Conservation (phyloP, 2,329 filamentous ascomycete genomes). For the Colletotrichum orbiculare region DNA sequence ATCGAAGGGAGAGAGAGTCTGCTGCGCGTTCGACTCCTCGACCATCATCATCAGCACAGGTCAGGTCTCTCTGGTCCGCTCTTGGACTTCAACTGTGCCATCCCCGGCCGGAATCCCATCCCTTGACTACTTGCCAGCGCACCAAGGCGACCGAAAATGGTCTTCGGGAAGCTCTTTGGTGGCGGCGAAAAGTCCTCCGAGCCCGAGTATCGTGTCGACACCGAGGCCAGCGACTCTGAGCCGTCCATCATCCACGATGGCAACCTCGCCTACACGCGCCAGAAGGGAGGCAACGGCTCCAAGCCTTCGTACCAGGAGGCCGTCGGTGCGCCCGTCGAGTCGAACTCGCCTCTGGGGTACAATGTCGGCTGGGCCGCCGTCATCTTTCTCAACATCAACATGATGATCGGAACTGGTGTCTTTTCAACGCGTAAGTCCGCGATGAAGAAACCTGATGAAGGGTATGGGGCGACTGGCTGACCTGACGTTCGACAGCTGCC, state of each 20-base stretch:
- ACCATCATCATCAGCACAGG: background rate
- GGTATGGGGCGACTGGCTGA: constrained; percentile 7
- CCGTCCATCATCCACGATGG: constrained; percentile 49
- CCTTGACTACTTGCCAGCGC: background rate
- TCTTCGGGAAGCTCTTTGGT: constrained; percentile 27
- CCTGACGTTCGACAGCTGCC: constrained; percentile 53
- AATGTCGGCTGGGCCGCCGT: constrained; percentile 66
- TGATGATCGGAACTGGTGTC: constrained; percentile 73
- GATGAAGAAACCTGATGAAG: background rate
- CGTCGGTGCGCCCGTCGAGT: constrained; percentile 70
- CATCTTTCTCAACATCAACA: constrained; percentile 69
- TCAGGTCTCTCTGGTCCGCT: background rate
- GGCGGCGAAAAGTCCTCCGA: constrained; percentile 20
- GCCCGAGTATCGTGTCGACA: constrained; percentile 10
- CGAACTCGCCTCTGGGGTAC: constrained; percentile 68
- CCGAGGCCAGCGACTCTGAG: constrained; percentile 41
- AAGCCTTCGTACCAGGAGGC: constrained; percentile 68
- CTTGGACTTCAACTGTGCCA: background rate
- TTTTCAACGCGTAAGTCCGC: constrained; percentile 69
- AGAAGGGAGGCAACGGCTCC: constrained; percentile 60
- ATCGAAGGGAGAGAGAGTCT: background rate
- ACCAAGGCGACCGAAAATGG: constrained; percentile 11
- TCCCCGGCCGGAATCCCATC: background rate
- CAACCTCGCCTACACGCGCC: constrained; percentile 53
- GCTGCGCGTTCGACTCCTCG: too few species aligned